Conservation (phyloP, 805 yeast genomes). For the Myxozyma neotropica region DNA sequence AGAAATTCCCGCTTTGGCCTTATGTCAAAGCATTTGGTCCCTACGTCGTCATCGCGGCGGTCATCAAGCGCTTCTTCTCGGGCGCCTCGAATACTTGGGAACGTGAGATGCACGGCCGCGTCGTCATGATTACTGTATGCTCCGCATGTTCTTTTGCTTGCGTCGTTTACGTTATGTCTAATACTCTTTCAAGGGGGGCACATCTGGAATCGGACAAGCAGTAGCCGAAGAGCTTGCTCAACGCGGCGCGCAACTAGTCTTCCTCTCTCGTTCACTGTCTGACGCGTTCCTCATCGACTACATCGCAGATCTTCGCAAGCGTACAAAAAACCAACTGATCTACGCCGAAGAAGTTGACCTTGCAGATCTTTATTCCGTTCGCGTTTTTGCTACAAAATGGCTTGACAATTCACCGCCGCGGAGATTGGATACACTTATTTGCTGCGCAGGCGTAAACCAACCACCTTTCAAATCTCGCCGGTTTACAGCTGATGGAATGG, state of each 20-base stretch:
- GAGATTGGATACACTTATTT: constrained; percentile 83
- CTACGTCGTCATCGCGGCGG: constrained; percentile 48
- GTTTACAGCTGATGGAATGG: constrained; percentile 79
- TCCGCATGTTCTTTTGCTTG: not conserved
- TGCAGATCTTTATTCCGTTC: constrained; percentile 66
- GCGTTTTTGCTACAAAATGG: constrained; percentile 94
- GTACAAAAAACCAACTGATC: constrained; percentile 69
- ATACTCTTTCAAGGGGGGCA: constrained; percentile 67
- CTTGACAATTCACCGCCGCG: constrained; percentile 88
- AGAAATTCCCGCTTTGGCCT: constrained; percentile 72
- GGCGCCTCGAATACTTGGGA: constrained; percentile 91
- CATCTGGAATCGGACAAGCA: constrained; percentile 84
- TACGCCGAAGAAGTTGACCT: constrained; percentile 92
- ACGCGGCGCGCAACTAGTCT: constrained; percentile 82
- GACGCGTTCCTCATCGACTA: constrained; percentile 81
- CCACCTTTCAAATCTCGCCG: constrained; percentile 71
- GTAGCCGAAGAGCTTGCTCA: constrained; percentile 72
- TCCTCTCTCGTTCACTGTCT: constrained; percentile 63
- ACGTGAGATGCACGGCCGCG: constrained; percentile 87
- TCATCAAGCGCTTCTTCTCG: constrained; percentile 70
- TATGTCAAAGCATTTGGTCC: constrained; percentile 63
- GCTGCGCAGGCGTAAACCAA: constrained; percentile 80
- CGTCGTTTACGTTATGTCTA: not conserved
- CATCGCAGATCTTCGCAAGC: constrained; percentile 72
- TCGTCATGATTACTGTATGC: constrained; percentile 46